Evolutionary conservation across 2,329 filamentous ascomycete species (phyloP), one percentile per base, ranked within the genome.

Genomic region (Phialocephala subalpina): DNA sequence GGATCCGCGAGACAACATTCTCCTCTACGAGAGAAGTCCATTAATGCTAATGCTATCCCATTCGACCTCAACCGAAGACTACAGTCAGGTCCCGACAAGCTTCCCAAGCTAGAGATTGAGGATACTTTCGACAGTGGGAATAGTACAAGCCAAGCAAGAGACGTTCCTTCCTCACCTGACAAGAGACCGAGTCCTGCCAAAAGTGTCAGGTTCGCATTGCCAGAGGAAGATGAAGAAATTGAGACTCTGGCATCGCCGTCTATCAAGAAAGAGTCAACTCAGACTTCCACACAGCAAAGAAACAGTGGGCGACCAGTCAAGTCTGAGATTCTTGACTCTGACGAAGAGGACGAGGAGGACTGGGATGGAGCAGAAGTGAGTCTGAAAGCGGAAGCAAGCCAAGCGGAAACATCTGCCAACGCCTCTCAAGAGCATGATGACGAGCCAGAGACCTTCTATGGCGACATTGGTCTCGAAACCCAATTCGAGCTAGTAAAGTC

Each of bases 401-500:
- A 60, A 38, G 29, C 18, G 27, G 49, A 53, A 53, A 22, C 49
- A 53, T 53, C 49, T 22, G 18, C 33, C 55, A 56, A 14, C 36
- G 25, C 20, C n/a, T 47, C 12, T 25, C 49, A 29, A 6, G 36
- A 16, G 38, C 12, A 52, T n/a, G 35, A 18, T 22, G n/a, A 52
- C 20, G 47, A 67, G 29, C 68, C 66, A 52, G 73, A 77, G 63
- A 73, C 74, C 11, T 73, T 53, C 29, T 75, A 77, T 65, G 73
- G 70, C 11, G 64, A 73, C n/a, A 69, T 76, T 61, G 73, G 71
- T 14, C 36, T 60, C 5, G 71, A 75, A 12, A 75, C 73, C 16
- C 73, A 75, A 56, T 49, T 69, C 47, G 67, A 70, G 38, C n/a
- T n/a, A n/a, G n/a, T n/a, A n/a, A n/a, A 45, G 22, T 22, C 65